Conservation (phyloP, 768 basidiomycete genomes). For the Termitomyces sp. region DNA sequence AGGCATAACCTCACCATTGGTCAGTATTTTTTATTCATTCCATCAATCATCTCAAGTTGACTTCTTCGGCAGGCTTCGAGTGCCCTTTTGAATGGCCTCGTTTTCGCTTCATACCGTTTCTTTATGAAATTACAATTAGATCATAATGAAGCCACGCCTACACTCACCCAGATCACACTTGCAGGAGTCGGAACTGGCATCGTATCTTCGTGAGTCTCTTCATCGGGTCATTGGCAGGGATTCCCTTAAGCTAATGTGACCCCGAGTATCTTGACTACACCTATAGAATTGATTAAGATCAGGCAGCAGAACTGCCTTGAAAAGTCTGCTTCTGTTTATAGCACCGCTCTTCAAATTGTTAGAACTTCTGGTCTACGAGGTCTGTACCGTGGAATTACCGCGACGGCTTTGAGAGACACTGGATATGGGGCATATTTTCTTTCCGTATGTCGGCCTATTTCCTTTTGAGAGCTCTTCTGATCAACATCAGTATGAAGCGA, state of each 20-base stretch:
- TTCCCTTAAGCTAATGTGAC: not conserved
- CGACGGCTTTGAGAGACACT: slow-evolving; percentile 73
- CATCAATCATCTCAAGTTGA: not conserved
- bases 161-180: slow-evolving; percentile 66
- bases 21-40: slow-evolving; percentile 28
- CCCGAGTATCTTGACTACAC: slow-evolving; percentile 68
- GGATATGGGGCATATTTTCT: slow-evolving; percentile 88
- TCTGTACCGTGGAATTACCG: slow-evolving; percentile 72
- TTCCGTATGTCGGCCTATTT: slow-evolving; percentile 44
- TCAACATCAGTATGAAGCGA: slow-evolving; percentile 52
- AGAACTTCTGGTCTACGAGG: slow-evolving; percentile 56
- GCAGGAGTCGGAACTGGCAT: slow-evolving; percentile 83
- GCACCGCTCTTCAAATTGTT: slow-evolving; percentile 57
- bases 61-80: slow-evolving; percentile 48
- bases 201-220: slow-evolving; percentile 65
- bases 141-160: slow-evolving; percentile 45
- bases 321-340: slow-evolving; percentile 44
- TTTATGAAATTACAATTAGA: slow-evolving; percentile 67
- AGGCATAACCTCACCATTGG: slow-evolving; percentile 79
- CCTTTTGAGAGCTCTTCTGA: not conserved
- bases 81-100: slow-evolving; percentile 79
- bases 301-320: slow-evolving; percentile 62
- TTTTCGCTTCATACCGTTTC: slow-evolving; percentile 83
- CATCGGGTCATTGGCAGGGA: slow-evolving; percentile 1
- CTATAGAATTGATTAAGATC: slow-evolving; percentile 88